A percentile compares a stretch with the other conserved stretches of the same genome.
Conservation (phyloP, 306 rosid species). For the Dalbergia cochinchinensis region DNA sequence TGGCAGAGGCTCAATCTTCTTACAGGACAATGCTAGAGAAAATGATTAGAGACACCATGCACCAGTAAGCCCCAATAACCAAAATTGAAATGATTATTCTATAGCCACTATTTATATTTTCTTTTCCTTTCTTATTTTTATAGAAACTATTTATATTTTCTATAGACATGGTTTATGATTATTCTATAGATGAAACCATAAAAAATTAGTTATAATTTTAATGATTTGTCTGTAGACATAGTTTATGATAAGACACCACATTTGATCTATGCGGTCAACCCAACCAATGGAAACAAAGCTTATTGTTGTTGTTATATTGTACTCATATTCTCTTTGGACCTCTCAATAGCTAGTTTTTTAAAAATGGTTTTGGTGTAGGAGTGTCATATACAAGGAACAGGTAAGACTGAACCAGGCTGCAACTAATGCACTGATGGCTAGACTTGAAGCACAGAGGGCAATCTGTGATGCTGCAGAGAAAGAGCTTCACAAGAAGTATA, state of each 20-base stretch:
- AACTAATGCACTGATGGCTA: constrained; percentile 84
- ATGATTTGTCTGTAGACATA: too few relatives aligned
- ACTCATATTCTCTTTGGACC: background rate
- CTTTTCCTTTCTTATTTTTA: too few relatives aligned
- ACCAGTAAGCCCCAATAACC: constrained; percentile 73
- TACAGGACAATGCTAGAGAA: constrained; percentile 86
- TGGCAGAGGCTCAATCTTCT: constrained; percentile 94
- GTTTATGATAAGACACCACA: too few relatives aligned
- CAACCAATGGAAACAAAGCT: too few relatives aligned
- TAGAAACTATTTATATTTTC: too few relatives aligned
- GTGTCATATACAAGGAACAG: constrained; percentile 95
- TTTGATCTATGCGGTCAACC: too few relatives aligned
- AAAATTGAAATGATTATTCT: background rate
- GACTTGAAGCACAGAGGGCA: constrained; percentile 91
- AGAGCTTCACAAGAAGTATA: constrained; percentile 84
- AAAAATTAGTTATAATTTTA: too few relatives aligned
- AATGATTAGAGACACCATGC: constrained; percentile 98
- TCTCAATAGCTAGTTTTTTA: background rate
- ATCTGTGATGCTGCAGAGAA: constrained; percentile 86
- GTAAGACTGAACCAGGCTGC: constrained; percentile 96
- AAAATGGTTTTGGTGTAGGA: constrained; percentile 59
- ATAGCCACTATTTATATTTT: background rate
- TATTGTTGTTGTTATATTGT: background rate
- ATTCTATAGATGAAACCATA: too few relatives aligned
- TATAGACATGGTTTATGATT: background rate